Base-by-base conservation (phyloP, 495 filamentous ascomycete genomes). In the Penicillium steckii region DNA sequence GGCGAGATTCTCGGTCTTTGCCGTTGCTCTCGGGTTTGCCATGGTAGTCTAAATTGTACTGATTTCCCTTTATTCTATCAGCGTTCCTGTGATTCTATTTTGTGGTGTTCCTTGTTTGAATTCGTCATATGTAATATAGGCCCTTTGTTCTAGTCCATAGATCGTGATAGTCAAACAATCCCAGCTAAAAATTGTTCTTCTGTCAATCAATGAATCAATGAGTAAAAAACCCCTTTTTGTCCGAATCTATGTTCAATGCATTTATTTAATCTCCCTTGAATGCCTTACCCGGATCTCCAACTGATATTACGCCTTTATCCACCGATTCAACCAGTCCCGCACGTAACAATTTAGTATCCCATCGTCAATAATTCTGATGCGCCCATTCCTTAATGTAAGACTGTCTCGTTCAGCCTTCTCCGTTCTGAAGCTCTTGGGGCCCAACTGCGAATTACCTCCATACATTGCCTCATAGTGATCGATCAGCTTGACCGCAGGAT, bases 401-500 rank as follows among this genome's bases (percentile, higher is more conserved):
- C 72, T 75, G 24, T 68, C 64, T 2, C 64, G 48, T 48, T 73
- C 69, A 4, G 70, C 70, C 50, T 67, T 69, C 9, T 69, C 63
- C 7, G 67, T 71, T 3, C 55, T 13, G 40, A 73, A 75, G 1
- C 8, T 54, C 47, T 60, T 67, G 3, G 23, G 49, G 0, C 22
- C 41, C 12, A 48, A 37, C 13, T 35, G 8, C 3, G 50, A 33
- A 0, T 53, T 18, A 2, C 15, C 49, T 0, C 62, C 58, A 44
- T 69, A 60, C 69, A 68, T 68, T 2, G 48, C 56, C 46, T 67
- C 67, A 23, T 73, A 87, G 66, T 81, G 84, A 8, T 73, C 76
- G n/a, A 80, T 61, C 42, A 87, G 62, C 55, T 86, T 85, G 30
- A 83, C 75, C 3, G 81, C 75, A 1, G 84, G 82, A 48, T 86